phyloP scores from a whole-genome alignment of 768 basidiomycete genomes.

The Auricularia cornea region DNA sequence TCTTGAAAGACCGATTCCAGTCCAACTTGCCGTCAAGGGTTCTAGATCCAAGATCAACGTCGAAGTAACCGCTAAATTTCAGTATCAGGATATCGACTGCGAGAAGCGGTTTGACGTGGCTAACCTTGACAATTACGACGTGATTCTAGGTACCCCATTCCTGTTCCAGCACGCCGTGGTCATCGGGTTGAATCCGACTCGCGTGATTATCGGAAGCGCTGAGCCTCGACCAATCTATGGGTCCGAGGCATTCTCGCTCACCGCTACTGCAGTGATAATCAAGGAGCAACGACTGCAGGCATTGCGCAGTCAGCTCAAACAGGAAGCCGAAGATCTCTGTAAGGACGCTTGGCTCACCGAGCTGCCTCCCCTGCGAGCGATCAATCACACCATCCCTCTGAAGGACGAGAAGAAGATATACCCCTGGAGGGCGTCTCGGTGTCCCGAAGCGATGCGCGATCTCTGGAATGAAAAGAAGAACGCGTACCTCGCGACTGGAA shows the following conservation, averaged over 20 bases:
- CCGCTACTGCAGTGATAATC: not conserved
- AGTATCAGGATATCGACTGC: conserved; percentile 5
- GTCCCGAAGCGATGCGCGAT: conserved; percentile 23
- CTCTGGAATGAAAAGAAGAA: conserved; percentile 24
- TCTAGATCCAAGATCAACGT: conserved; percentile 4
- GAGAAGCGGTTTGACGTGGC: conserved; percentile 19
- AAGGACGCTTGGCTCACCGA: conserved; percentile 20
- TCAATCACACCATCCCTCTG: conserved; percentile 31
- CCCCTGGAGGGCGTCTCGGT: conserved; percentile 24
- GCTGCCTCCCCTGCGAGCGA: conserved; percentile 21
- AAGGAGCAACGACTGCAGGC: not conserved
- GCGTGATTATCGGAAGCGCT: conserved; percentile 10
- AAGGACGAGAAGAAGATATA: conserved; percentile 25
- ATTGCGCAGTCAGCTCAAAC: conserved; percentile 9
- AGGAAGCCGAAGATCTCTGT: conserved; percentile 20
- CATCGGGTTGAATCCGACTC: conserved; percentile 20
- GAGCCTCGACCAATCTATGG: not conserved
- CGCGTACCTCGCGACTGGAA: conserved; percentile 20
- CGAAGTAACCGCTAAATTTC: not conserved
- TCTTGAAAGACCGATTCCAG: conserved; percentile 4
- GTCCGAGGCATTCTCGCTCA: not conserved
- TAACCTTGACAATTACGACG: conserved; percentile 30
- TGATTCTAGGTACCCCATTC: conserved; percentile 29
- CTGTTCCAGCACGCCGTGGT: conserved; percentile 23
- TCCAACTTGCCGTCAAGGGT: conserved; percentile 9